Base-by-base conservation (phyloP, 495 filamentous ascomycete species). In the Neurospora sp. region DNA sequence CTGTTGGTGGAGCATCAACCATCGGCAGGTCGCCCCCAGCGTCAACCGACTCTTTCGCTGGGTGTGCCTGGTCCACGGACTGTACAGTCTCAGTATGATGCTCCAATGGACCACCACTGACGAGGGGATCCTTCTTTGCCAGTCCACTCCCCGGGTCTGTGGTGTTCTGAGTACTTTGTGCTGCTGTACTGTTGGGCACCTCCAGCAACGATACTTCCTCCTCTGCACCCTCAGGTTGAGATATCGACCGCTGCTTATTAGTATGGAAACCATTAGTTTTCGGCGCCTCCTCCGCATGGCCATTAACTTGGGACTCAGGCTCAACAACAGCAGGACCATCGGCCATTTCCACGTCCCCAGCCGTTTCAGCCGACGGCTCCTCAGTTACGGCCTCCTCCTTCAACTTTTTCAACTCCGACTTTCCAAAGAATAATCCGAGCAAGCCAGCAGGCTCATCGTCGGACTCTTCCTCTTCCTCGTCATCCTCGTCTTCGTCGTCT, bases 371-470 rank as follows among this genome's bases (percentile, higher is more conserved):
- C 20, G n/a, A 42, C 5, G 69, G 14, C 8, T 74, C 70, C 8
- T 76, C 76, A 3, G 40, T 41, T 1, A 70, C 70, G 16, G 70
- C 74, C 22, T 79, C 79, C 9, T 79, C 76, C 27, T 84, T 79
- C 31, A 86, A 77, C 70, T 83, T 80, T 70, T 83, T 82, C 69
- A 86, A 61, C 74, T 86, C 84, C 2, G 82, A 83, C 73, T 83
- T 85, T 35, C 80, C 80, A 53, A 86, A 86, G 59, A 86, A 89
- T 72, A 95, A 89, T 0, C 92, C 92, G 27, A 95, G 81, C 37
- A 94, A 82, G 31, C 90, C 91, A 40, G 84, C 79, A 61, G 85
- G 85, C 17, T 83, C 84, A 8, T 84, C 86, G 8, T 84, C 86
- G 17, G 83, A 87, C 45, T 89, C 86, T 39, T 87, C 85, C 37